Evolutionary conservation across 768 basidiomycete genomes (phyloP).

Genomic region (Pleurotus salmoneostramineus): DNA sequence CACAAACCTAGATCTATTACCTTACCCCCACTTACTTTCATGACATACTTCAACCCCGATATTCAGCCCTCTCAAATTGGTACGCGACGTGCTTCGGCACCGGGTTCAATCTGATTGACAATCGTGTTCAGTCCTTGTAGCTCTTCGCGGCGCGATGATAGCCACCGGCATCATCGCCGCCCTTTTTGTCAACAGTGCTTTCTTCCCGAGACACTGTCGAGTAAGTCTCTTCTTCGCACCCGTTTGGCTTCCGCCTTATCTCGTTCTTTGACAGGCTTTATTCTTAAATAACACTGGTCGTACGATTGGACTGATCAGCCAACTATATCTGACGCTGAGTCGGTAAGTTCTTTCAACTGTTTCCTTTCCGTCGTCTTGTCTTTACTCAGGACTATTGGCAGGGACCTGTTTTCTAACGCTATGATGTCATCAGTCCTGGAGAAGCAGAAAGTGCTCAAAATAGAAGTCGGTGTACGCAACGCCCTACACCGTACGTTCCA

Average conservation of each 20-base stretch:
- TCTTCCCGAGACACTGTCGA: constrained; percentile 45
- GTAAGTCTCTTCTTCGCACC: constrained; percentile 18
- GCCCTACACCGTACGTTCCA: constrained; percentile 26
- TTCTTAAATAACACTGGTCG: constrained; percentile 36
- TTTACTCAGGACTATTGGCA: not conserved
- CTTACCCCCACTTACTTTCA: constrained; percentile 36
- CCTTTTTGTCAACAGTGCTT: constrained; percentile 35
- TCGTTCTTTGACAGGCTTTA: constrained; percentile 23
- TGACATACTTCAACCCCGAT: constrained; percentile 23
- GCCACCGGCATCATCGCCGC: constrained; percentile 41
- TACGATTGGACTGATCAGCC: constrained; percentile 32
- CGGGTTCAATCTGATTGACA: not conserved
- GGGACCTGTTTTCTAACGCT: not conserved
- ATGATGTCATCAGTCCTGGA: constrained; percentile 12
- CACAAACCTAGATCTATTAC: constrained; percentile 30
- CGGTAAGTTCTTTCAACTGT: constrained; percentile 22
- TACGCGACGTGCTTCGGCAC: constrained; percentile 10
- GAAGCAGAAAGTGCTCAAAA: constrained; percentile 30
- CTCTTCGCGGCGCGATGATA: constrained; percentile 37
- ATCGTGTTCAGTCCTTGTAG: constrained; percentile 28
- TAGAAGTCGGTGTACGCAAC: constrained; percentile 39
- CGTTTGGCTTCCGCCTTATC: not conserved
- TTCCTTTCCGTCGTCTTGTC: not conserved
- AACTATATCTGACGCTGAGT: constrained; percentile 39
- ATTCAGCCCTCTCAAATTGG: constrained; percentile 21